Evolutionary conservation across 768 basidiomycete genomes (phyloP), one percentile per base, ranked within the genome.

Genomic region (Auricularia sp.): DNA sequence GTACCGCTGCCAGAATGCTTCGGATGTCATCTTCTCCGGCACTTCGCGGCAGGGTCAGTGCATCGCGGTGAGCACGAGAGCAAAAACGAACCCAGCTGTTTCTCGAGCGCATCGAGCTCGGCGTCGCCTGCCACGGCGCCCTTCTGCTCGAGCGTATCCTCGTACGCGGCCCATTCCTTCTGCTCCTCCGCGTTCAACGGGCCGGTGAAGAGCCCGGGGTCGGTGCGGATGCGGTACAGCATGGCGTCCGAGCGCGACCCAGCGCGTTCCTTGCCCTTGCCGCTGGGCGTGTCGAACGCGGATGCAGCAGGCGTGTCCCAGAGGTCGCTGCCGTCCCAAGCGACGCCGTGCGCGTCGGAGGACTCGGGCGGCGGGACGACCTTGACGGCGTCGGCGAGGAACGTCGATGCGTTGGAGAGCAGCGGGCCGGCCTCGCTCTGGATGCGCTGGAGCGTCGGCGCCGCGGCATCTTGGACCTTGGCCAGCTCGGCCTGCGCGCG

Each of bases 241-340:
- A 97, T 73, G 10, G 85, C 85, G 67, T 93, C 88, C 4, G 91
- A 89, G 23, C 86, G 89, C 64, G 84, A 83, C 34, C 86, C 86
- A 23, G 84, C 83, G 59, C 77, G 81, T 68, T 80, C 73, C 67
- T 78, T 80, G 21, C 69, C 73, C 67, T 66, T 73, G 68, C 67
- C 65, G 47, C 69, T 69, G 8, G 71, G 67, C 33, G 69, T 21
- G 61, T 61, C 64, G 34, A 74, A 72, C 36, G 69, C 74, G 53
- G 68, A 18, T 6, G 83, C 65, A 23, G 69, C 61, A 3, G 83
- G 91, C 65, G 93, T 71, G 78, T 87, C 85, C 87, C 92, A 94
- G 72, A 93, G 82, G 73, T 95, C 92, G 36, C 86, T 77, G 1
- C 92, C 93, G 72, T 95, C 93, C 92, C 92, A 95, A 53, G 84